Conservation (phyloP, 805 yeast species). For the Kluyveromyces aestuarii region DNA sequence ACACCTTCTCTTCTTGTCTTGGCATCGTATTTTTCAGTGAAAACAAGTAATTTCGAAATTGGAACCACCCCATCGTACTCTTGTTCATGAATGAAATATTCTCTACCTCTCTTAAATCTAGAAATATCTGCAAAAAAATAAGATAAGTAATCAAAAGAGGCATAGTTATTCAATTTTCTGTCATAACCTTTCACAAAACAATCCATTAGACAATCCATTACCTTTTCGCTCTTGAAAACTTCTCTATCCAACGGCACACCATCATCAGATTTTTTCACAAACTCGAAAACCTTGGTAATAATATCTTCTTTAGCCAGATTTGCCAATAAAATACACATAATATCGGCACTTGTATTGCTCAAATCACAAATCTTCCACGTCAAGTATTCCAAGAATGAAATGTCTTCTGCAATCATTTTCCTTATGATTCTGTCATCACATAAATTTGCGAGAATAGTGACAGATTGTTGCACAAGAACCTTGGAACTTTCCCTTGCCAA, state of each 20-base stretch:
- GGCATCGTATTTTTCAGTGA: conserved; percentile 73
- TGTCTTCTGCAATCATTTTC: conserved; percentile 55
- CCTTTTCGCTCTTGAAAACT: conserved; percentile 47
- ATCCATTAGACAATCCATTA: conserved; percentile 77
- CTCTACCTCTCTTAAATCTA: conserved; percentile 63
- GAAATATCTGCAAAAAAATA: conserved; percentile 88
- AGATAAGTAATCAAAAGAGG: conserved; percentile 73
- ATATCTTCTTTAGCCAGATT: conserved; percentile 75
- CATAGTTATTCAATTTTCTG: conserved; percentile 57
- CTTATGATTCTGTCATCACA: conserved; percentile 65
- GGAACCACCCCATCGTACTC: conserved; percentile 71
- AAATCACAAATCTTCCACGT: conserved; percentile 42
- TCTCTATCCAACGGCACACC: conserved; percentile 31
- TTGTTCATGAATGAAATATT: conserved; percentile 66
- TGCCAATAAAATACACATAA: conserved; percentile 74
- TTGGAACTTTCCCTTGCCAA: conserved; percentile 46
- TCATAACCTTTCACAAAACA: conserved; percentile 81
- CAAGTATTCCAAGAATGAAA: conserved; percentile 41
- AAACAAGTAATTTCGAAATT: conserved; percentile 68
- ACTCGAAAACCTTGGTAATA: conserved; percentile 43
- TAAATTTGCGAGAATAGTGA: conserved; percentile 74
- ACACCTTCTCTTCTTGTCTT: conserved; percentile 84
- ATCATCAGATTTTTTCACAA: conserved; percentile 22
- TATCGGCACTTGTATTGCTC: conserved; percentile 61
- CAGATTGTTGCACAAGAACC: conserved; percentile 52